These are phyloP conservation scores for Podaxis sp. DNA, from an alignment of 768 basidiomycete species.

Conservation along the genomic window DNA sequence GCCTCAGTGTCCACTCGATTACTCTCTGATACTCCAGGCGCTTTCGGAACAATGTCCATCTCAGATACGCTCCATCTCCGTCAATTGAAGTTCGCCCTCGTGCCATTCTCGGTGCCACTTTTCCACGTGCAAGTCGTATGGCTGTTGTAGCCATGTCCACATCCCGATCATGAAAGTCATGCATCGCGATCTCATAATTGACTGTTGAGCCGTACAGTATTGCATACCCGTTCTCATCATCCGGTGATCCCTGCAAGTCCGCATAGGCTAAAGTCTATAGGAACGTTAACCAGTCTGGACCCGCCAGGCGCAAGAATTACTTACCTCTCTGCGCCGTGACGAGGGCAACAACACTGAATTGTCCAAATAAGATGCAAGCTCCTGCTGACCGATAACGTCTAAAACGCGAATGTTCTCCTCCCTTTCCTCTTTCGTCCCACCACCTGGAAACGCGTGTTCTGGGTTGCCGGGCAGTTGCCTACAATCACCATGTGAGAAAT, in stretches of 20 bases:
- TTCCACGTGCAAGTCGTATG: conserved; percentile 47
- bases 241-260: conserved; percentile 34
- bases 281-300: conserved; percentile 14
- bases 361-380: conserved; percentile 23
- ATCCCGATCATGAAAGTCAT: conserved; percentile 42
- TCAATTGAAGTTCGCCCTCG: conserved; percentile 29
- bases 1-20: conserved; percentile 29
- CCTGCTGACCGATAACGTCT: conserved; percentile 9
- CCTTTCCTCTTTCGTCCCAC: not conserved
- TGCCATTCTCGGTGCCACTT: conserved; percentile 18
- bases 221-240: conserved; percentile 58
- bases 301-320: not conserved
- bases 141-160: conserved; percentile 46
- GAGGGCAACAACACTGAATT: conserved; percentile 1
- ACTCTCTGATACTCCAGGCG: conserved; percentile 44
- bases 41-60: conserved; percentile 26
- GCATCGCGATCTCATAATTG: conserved; percentile 22
- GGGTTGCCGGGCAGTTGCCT: not conserved
- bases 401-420: not conserved
- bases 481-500: not conserved
- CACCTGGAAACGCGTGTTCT: not conserved
- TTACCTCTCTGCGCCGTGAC: conserved; percentile 7
- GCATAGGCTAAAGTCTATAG: conserved; percentile 31
- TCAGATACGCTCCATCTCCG: conserved; percentile 21
- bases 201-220: conserved; percentile 34